Conservation (phyloP, 1,284 basidiomycete species). For the Rhodotorula glutinis region DNA sequence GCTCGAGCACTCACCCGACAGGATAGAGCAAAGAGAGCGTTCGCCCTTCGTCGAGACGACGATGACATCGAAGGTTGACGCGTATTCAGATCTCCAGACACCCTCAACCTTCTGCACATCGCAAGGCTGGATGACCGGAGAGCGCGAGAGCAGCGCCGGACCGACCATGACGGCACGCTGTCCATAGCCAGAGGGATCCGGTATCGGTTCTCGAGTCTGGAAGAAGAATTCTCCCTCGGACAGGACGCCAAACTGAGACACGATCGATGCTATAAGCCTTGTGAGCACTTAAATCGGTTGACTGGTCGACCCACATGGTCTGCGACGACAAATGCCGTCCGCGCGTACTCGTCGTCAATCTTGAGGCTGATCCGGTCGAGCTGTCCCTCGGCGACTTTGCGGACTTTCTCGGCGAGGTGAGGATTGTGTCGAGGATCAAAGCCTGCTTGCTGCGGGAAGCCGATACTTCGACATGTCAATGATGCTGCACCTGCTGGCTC, state of each 20-base stretch:
- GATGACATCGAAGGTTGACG: slow-evolving; percentile 40
- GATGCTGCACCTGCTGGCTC: neutral
- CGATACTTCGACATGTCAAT: no score
- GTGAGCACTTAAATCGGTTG: neutral
- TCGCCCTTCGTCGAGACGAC: slow-evolving; percentile 42
- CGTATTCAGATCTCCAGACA: slow-evolving; percentile 39
- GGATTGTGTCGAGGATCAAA: slow-evolving; percentile 37
- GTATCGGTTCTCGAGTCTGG: slow-evolving; percentile 38
- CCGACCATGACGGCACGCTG: slow-evolving; percentile 36
- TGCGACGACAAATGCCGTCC: slow-evolving; percentile 28
- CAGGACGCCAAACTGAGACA: slow-evolving; percentile 37
- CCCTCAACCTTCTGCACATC: slow-evolving; percentile 44
- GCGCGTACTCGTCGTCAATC: slow-evolving; percentile 24
- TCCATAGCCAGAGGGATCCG: slow-evolving; percentile 26
- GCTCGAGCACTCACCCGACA: slow-evolving; percentile 31
- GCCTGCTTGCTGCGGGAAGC: slow-evolving; percentile 37
- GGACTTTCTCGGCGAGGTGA: slow-evolving; percentile 35
- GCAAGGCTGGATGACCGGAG: slow-evolving; percentile 44
- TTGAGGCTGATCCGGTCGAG: slow-evolving; percentile 12
- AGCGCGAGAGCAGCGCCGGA: slow-evolving; percentile 41
- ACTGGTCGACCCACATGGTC: slow-evolving; percentile 33
- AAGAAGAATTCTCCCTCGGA: slow-evolving; percentile 44
- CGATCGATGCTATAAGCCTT: neutral
- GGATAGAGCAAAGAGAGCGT: slow-evolving; percentile 38
- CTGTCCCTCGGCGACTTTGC: neutral